Conservation (phyloP, 2,329 filamentous ascomycete species). For the Verticillium dahliae region DNA sequence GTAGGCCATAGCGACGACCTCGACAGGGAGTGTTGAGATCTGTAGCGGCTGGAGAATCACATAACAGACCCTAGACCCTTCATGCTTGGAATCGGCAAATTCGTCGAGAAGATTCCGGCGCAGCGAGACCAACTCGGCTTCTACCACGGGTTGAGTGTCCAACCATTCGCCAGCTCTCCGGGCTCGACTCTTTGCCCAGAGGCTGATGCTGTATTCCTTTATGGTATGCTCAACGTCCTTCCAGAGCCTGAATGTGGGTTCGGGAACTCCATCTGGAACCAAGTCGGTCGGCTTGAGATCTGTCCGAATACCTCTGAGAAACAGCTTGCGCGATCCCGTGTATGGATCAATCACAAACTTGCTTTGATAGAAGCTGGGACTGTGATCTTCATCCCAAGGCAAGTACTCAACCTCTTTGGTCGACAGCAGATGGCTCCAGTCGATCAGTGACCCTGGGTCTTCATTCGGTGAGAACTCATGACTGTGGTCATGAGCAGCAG, state of each 20-base stretch:
- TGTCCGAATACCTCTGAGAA: constrained; percentile 43
- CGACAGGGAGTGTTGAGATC: constrained; percentile 67
- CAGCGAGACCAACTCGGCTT: constrained; percentile 65
- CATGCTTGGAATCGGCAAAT: constrained; percentile 43
- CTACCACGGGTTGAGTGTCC: constrained; percentile 72
- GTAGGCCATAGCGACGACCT: constrained; percentile 66
- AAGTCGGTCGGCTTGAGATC: constrained; percentile 58
- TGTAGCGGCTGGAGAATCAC: constrained; percentile 71
- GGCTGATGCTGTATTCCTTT: constrained; percentile 75
- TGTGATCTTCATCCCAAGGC: constrained; percentile 32
- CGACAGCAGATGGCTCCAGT: constrained; percentile 52
- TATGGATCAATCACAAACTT: constrained; percentile 52
- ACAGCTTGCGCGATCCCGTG: constrained; percentile 59
- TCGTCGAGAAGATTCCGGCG: constrained; percentile 81
- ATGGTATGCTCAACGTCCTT: constrained; percentile 50
- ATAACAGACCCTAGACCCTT: constrained; percentile 45
- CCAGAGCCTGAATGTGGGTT: constrained; percentile 37
- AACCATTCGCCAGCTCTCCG: constrained; percentile 34
- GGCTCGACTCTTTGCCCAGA: constrained; percentile 49
- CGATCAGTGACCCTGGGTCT: constrained; percentile 30
- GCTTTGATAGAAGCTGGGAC: constrained; percentile 42
- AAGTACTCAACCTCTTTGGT: constrained; percentile 26
- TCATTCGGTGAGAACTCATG: constrained; percentile 13
- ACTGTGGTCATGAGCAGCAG: constrained; percentile 27
- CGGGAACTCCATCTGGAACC: constrained; percentile 51